Evolutionary conservation across 1,284 basidiomycete species (phyloP).

Genomic region (Ganoderma lingzhi): DNA sequence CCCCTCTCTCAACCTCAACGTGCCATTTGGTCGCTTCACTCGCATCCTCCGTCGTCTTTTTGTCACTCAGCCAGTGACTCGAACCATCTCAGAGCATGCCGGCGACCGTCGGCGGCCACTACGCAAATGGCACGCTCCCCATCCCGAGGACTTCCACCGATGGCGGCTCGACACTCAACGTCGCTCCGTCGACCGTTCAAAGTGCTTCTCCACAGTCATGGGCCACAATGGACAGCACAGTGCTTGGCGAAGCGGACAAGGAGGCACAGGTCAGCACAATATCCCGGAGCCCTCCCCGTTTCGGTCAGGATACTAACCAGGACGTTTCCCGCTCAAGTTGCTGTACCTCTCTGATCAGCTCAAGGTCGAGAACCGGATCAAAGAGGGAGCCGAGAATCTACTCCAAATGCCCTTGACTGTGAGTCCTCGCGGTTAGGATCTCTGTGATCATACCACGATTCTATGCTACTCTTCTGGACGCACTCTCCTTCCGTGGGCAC

Average conservation of each 20-base stretch:
- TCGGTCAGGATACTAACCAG: conserved; percentile 9
- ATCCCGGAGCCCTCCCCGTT: not conserved
- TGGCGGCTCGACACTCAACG: conserved; percentile 20
- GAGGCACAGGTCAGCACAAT: conserved; percentile 23
- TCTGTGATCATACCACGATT: conserved; percentile 11
- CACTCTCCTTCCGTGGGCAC: not conserved
- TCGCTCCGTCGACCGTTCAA: conserved; percentile 20
- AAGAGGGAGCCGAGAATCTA: conserved; percentile 87
- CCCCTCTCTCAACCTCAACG: not conserved
- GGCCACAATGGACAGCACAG: conserved; percentile 16
- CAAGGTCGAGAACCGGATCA: conserved; percentile 78
- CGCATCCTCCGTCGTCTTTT: not conserved
- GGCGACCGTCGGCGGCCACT: conserved; percentile 13
- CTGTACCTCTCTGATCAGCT: conserved; percentile 72
- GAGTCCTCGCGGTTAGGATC: conserved; percentile 33
- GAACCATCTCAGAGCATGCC: conserved; percentile 19
- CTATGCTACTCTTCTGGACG: not conserved
- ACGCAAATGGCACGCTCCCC: conserved; percentile 22
- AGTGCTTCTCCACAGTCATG: conserved; percentile 16
- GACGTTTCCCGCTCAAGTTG: conserved; percentile 53
- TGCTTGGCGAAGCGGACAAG: conserved; percentile 15
- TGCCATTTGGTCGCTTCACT: too few relatives aligned
- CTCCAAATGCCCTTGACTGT: conserved; percentile 74
- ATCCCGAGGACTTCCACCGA: conserved; percentile 24
- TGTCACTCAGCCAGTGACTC: not conserved